Evolutionary conservation across 2,329 filamentous ascomycete species (phyloP).

Genomic region (Beauveria scarabaeidicola): DNA sequence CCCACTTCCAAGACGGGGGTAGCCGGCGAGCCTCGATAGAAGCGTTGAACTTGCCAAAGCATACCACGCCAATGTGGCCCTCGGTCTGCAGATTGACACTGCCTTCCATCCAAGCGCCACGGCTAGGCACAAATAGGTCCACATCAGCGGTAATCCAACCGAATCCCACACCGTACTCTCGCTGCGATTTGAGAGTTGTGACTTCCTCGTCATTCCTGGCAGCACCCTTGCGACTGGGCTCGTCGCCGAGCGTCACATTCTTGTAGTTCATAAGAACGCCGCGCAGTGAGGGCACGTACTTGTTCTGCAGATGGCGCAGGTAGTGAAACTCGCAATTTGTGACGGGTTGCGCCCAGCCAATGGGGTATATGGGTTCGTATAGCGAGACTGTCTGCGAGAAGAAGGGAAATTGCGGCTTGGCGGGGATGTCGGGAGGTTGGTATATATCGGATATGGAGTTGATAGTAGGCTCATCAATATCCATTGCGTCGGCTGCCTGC

Average conservation of each 20-base stretch:
- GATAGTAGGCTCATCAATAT: conserved; percentile 26
- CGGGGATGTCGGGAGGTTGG: conserved; percentile 30
- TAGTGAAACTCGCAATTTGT: conserved; percentile 66
- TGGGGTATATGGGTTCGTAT: conserved; percentile 66
- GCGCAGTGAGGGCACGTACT: conserved; percentile 62
- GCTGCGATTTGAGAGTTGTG: conserved; percentile 44
- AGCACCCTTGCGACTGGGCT: conserved; percentile 40
- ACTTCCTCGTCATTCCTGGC: conserved; percentile 40
- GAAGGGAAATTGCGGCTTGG: conserved; percentile 56
- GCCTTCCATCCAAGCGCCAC: conserved; percentile 68
- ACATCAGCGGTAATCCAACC: conserved; percentile 86
- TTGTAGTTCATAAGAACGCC: conserved; percentile 70
- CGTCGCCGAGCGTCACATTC: conserved; percentile 57
- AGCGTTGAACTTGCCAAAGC: conserved; percentile 87
- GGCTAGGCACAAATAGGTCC: conserved; percentile 68
- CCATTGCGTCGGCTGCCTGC: conserved; percentile 28
- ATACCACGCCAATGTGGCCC: conserved; percentile 80
- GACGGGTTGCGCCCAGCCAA: conserved; percentile 60
- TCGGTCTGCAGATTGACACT: conserved; percentile 80
- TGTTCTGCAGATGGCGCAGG: conserved; percentile 65
- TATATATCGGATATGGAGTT: conserved; percentile 25
- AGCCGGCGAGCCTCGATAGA: conserved; percentile 71
- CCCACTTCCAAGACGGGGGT: conserved; percentile 73
- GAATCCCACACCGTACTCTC: conserved; percentile 81
- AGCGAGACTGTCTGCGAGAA: conserved; percentile 72